Conservation (phyloP, 169 alveolate species). For the Theileria parva region DNA sequence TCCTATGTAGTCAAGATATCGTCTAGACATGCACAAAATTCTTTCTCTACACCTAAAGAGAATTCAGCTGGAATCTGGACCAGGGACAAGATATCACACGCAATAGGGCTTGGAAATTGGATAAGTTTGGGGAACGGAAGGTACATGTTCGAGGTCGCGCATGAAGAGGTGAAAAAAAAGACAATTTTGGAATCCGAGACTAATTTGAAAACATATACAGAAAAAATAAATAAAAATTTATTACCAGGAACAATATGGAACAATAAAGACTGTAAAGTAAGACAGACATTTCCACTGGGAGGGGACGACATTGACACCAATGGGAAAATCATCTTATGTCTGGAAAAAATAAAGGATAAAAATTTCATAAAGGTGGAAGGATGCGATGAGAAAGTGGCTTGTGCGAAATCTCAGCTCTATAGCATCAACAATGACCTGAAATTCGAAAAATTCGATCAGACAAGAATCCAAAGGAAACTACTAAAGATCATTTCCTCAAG, state of each 20-base stretch:
- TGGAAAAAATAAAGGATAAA: background rate
- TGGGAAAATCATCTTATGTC: background rate
- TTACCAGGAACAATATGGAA: conserved; percentile 23
- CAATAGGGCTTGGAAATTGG: background rate
- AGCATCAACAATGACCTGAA: background rate
- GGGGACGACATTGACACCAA: conserved; percentile 1
- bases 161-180: background rate
- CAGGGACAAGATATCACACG: background rate
- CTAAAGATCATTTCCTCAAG: background rate
- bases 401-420: conserved; percentile 1
- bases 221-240: background rate
- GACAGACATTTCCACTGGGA: conserved; percentile 19
- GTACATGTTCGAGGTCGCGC: background rate
- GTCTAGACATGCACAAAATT: background rate
- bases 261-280: background rate
- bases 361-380: background rate
- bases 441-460: background rate
- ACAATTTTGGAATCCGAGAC: background rate
- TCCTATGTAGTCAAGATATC: background rate
- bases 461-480: conserved; percentile 4
- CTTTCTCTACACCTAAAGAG: background rate
- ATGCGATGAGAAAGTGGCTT: background rate
- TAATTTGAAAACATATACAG: background rate
- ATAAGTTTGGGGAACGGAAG: background rate
- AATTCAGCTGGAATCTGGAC: background rate